Evolutionary conservation across 2,329 filamentous ascomycete species (phyloP).

Genomic region (Exophiala dermatitidis): DNA sequence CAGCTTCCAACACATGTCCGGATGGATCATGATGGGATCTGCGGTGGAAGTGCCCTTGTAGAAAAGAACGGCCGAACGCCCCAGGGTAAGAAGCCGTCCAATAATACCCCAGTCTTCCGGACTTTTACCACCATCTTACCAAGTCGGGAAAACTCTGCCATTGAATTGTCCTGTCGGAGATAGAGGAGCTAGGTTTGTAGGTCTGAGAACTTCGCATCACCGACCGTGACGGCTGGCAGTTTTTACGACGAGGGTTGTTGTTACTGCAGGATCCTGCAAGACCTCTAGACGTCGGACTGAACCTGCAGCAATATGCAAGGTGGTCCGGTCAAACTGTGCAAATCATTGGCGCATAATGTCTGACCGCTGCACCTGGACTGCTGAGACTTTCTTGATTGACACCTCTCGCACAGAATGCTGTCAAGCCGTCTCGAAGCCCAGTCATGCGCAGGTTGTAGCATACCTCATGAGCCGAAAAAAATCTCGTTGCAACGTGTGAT

Average conservation of each 20-base stretch:
- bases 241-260: neutral
- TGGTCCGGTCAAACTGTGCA: neutral
- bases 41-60: neutral
- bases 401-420: neutral
- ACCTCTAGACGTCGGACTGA: neutral
- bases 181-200: neutral
- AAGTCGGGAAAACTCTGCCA: neutral
- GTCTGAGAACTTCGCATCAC: slow-evolving; percentile 9
- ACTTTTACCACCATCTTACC: neutral
- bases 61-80: neutral
- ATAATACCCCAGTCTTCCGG: neutral
- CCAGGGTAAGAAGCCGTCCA: neutral
- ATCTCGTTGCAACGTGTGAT: neutral
- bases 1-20: neutral
- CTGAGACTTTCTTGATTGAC: neutral
- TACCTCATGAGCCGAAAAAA: neutral
- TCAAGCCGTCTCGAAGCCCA: neutral
- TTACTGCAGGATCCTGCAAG: neutral
- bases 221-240: neutral
- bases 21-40: slow-evolving; percentile 1
- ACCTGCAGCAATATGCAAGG: slow-evolving; percentile 1
- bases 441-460: neutral
- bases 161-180: neutral
- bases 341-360: neutral
- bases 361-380: neutral